Percentiles rank a stretch among this genome's conserved stretches.
phyloP scores from a whole-genome alignment of 805 yeast species.

The Wickerhamiella lipophila region DNA sequence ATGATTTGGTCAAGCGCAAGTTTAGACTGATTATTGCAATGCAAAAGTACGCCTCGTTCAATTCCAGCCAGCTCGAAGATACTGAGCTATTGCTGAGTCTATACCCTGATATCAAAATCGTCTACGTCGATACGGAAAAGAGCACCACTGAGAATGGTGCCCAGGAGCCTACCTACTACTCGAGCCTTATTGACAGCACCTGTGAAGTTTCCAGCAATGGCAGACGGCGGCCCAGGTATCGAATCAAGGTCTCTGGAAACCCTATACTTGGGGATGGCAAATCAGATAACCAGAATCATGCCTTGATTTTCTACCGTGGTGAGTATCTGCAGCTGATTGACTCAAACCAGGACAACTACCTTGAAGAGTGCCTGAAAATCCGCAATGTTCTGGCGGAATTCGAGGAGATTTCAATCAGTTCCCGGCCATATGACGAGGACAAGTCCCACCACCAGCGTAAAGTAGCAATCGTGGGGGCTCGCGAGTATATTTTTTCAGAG shows the following conservation, averaged over 20 bases:
- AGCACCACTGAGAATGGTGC: constrained; percentile 27
- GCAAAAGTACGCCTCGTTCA: constrained; percentile 69
- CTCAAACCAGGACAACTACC: constrained; percentile 73
- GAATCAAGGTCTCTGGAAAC: constrained; percentile 58
- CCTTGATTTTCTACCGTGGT: constrained; percentile 63
- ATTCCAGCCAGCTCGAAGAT: constrained; percentile 54
- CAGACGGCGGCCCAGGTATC: constrained; percentile 45
- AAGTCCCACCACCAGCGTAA: constrained; percentile 23
- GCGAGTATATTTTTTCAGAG: constrained; percentile 75
- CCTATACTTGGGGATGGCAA: constrained; percentile 81
- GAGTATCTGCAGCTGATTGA: constrained; percentile 71
- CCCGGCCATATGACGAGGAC: constrained; percentile 20
- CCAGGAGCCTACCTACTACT: constrained; percentile 34
- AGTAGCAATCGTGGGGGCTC: constrained; percentile 71
- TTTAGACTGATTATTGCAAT: constrained; percentile 71
- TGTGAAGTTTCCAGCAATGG: constrained; percentile 51
- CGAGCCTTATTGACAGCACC: constrained; percentile 59
- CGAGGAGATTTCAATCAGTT: constrained; percentile 36
- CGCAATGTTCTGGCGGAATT: constrained; percentile 65
- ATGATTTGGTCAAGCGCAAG: constrained; percentile 65
- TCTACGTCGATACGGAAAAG: constrained; percentile 14
- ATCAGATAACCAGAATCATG: constrained; percentile 71
- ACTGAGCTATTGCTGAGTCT: constrained; percentile 73
- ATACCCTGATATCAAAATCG: constrained; percentile 59
- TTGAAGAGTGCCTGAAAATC: constrained; percentile 71